Evolutionary conservation across 164 flowering plant genomes (phyloP), one percentile per base, ranked within the genome.

Genomic region (Stephania yunnanensis): DNA sequence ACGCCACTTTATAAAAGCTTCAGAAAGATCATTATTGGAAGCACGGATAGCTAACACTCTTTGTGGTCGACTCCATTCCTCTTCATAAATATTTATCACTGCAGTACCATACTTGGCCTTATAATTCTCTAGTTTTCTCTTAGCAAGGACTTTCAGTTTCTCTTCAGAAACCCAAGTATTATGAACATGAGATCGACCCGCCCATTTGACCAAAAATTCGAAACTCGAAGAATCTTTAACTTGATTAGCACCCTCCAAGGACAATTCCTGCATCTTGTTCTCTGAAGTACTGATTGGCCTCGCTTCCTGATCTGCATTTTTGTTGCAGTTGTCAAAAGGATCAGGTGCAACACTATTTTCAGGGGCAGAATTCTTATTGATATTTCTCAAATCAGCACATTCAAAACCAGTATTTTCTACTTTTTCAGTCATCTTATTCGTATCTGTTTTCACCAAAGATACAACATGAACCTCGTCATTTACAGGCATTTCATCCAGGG

Each of bases 191-290:
- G 99, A 96, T 82, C 83, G 87, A n/a, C 97, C 98, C 15, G 86
- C 94, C 99, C 99, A 96, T 80, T 96, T 96, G 45, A 96, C 97
- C 72, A 96, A 82, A 87, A 86, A 96, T 80, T 96, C 99, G 84
- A 80, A 91, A 0, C 65, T 30, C 31, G 75, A 52, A 55, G 58
- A 55, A 30, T 78, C 74, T 71, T 69, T 79, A 65, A 73, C 76
- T 42, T 67, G 76, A 30, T 68, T 46, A 71, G 85, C 71, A 69
- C 78, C 86, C 70, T 75, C 80, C 71, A 68, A 48, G 17, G 72
- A 52, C 44, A 83, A 64, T 30, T 81, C 86, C 73, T 74, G 70
- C 63, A 31, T 74, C 70, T 72, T 82, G 22, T 68, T 79, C 52
- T 77, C 81, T 9, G 71, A 69, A 68, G 31, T 73, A 68, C 29